Conservation (phyloP, 2,329 filamentous ascomycete genomes). For the Alternaria ventricosa region DNA sequence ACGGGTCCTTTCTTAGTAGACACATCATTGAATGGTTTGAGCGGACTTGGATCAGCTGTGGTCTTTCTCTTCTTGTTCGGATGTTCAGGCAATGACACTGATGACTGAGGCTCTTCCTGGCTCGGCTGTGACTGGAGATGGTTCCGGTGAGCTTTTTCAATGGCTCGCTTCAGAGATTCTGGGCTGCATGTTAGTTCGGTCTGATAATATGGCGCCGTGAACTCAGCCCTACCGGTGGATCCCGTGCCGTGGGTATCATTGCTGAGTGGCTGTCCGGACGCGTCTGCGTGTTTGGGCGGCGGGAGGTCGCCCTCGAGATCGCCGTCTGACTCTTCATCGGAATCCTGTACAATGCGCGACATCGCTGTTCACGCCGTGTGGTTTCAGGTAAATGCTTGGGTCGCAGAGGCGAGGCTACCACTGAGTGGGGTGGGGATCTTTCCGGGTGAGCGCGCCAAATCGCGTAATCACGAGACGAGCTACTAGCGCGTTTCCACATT, state of each 20-base stretch:
- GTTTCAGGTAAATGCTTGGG: neutral
- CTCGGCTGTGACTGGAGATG: conserved; percentile 28
- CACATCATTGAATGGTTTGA: neutral
- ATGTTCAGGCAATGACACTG: conserved; percentile 25
- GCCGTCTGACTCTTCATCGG: conserved; percentile 47
- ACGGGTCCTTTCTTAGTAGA: conserved; percentile 6
- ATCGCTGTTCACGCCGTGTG: conserved; percentile 14
- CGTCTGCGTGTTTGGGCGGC: conserved; percentile 20
- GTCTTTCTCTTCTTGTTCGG: conserved; percentile 33
- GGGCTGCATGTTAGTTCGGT: neutral
- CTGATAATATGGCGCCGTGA: neutral
- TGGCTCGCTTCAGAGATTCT: conserved; percentile 34
- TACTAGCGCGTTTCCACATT: conserved; percentile 8
- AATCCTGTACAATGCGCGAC: conserved; percentile 45
- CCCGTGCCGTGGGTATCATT: conserved; percentile 27
- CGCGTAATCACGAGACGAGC: conserved; percentile 33
- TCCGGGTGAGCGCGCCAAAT: conserved; percentile 16
- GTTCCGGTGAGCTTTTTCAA: conserved; percentile 33
- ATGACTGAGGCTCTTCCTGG: conserved; percentile 24
- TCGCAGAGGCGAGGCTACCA: neutral
- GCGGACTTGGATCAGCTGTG: conserved; percentile 10
- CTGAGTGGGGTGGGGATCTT: conserved; percentile 1
- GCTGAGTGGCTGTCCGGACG: conserved; percentile 18
- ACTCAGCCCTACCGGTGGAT: conserved; percentile 35
- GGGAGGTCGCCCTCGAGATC: conserved; percentile 27